Conservation (phyloP, 768 basidiomycete species). For the Pleurotus djamor region DNA sequence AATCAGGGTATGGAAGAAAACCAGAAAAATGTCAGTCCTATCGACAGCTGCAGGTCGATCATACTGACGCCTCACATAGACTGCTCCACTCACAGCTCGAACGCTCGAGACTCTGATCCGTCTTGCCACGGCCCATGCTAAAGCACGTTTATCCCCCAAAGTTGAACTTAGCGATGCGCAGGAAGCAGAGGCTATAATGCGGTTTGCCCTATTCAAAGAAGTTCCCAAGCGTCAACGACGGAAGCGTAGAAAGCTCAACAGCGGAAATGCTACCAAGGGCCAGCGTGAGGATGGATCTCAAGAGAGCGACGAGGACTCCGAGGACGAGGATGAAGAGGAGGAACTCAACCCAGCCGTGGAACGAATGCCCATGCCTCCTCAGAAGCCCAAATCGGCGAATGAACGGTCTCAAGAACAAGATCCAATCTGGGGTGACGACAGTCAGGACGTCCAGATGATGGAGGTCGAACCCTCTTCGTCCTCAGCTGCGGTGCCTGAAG, state of each 20-base stretch:
- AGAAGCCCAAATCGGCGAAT: conserved; percentile 18
- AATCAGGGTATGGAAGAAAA: conserved; percentile 93
- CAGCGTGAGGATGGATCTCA: conserved; percentile 49
- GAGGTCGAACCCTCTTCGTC: conserved; percentile 40
- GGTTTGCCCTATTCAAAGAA: conserved; percentile 97
- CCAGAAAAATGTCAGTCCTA: conserved; percentile 66
- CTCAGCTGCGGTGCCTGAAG: conserved; percentile 25
- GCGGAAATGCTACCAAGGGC: conserved; percentile 51
- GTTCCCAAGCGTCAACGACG: conserved; percentile 79
- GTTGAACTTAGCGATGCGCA: conserved; percentile 85
- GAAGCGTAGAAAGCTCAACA: conserved; percentile 88
- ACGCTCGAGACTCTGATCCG: conserved; percentile 98
- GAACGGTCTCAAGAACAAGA: conserved; percentile 36
- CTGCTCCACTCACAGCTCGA: conserved; percentile 95
- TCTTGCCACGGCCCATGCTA: conserved; percentile 96
- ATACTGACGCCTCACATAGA: conserved; percentile 45
- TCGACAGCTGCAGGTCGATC: background rate
- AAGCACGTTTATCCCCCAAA: conserved; percentile 83
- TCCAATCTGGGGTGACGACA: conserved; percentile 66
- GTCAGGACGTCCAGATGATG: conserved; percentile 61
- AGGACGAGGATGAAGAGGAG: conserved; percentile 28
- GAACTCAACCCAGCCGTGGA: conserved; percentile 21
- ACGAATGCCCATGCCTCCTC: conserved; percentile 49
- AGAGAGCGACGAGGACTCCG: conserved; percentile 48
- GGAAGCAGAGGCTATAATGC: conserved; percentile 92